Percentiles rank a stretch among this genome's conserved stretches.
phyloP scores from a whole-genome alignment of 768 basidiomycete genomes.

The Russula emetica region DNA sequence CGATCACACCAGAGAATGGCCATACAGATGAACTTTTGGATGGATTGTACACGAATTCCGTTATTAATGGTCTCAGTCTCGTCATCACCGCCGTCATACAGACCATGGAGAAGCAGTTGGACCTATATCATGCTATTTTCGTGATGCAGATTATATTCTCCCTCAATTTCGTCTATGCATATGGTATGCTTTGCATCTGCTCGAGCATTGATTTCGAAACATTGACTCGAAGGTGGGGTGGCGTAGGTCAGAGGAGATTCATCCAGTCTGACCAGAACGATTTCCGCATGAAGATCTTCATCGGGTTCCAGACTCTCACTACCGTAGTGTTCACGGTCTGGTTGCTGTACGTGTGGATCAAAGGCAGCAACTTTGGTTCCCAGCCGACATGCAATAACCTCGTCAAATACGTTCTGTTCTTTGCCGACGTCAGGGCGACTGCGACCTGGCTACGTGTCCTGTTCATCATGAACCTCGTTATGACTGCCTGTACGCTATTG shows the following conservation, averaged over 20 bases:
- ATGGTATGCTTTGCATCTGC: background rate
- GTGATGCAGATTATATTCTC: constrained; percentile 16
- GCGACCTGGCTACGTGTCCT: constrained; percentile 12
- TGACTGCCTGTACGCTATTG: background rate
- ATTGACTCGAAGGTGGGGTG: no score
- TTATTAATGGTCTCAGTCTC: constrained; percentile 8
- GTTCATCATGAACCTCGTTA: constrained; percentile 8
- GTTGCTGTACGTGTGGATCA: constrained; percentile 12
- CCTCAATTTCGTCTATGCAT: constrained; percentile 11
- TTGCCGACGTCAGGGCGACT: background rate
- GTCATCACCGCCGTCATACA: constrained; percentile 12
- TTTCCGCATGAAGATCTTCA: background rate
- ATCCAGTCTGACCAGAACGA: no score
- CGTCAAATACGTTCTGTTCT: constrained; percentile 17
- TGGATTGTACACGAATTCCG: constrained; percentile 4
- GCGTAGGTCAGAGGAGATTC: no score
- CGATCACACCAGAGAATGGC: background rate
- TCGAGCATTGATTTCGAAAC: no score
- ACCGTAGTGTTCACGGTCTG: constrained; percentile 6
- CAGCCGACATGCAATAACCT: constrained; percentile 17
- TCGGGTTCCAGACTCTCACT: background rate
- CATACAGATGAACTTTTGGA: background rate
- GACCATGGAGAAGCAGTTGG: constrained; percentile 10
- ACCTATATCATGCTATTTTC: constrained; percentile 22
- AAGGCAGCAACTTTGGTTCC: constrained; percentile 9